Conservation (phyloP, 495 filamentous ascomycete species). For the Penicillium paradoxum region DNA sequence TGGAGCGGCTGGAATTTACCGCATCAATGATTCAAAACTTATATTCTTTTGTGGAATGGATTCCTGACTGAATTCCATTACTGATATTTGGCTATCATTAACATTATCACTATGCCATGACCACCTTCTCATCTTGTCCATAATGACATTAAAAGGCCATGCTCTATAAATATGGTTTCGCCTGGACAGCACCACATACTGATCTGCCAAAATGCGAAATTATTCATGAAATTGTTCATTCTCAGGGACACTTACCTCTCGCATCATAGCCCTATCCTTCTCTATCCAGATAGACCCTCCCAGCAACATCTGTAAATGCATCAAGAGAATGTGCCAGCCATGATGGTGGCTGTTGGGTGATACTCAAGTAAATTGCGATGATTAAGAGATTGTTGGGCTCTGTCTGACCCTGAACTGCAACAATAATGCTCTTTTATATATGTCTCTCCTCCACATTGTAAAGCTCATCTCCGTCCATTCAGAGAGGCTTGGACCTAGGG, state of each 20-base stretch:
- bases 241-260: too few species aligned
- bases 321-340: conserved; percentile 20
- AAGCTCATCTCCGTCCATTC: too few species aligned
- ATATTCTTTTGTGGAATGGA: conserved; percentile 10
- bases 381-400: neutral
- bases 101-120: neutral
- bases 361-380: neutral
- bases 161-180: neutral
- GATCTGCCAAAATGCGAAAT: too few species aligned
- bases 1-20: conserved; percentile 24
- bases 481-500: too few species aligned
- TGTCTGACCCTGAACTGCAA: neutral
- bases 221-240: too few species aligned
- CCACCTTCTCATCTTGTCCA: neutral
- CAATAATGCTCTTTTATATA: too few species aligned
- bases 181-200: neutral
- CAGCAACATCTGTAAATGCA: conserved; percentile 16
- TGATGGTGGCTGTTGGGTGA: neutral
- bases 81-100: conserved; percentile 1
- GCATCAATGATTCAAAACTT: conserved; percentile 17
- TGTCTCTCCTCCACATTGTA: too few species aligned
- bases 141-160: neutral
- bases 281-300: conserved; percentile 7
- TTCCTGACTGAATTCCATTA: conserved; percentile 2
- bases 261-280: too few species aligned